phyloP scores from a whole-genome alignment of 352 stramenopile genomes.

The Sclerospora graminicola region DNA sequence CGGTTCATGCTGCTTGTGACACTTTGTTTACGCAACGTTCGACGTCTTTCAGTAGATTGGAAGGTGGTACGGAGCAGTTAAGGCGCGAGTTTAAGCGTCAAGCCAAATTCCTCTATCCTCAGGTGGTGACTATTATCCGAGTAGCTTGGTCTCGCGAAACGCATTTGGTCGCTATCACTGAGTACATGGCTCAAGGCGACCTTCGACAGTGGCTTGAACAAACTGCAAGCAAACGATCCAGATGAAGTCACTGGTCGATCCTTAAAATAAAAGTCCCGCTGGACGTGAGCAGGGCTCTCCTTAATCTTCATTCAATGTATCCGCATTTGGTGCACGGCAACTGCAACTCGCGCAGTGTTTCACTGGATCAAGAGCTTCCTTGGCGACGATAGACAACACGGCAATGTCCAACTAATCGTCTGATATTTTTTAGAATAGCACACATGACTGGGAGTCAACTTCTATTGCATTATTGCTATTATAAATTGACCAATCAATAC shows the following conservation, averaged over 20 bases:
- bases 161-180: constrained; percentile 53
- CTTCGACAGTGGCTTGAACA: constrained; percentile 61
- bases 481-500: no score
- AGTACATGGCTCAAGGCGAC: no score
- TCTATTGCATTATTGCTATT: no score
- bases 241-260: constrained; percentile 41
- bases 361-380: constrained; percentile 79
- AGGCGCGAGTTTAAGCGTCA: no score
- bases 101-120: constrained; percentile 60
- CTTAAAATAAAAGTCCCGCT: constrained; percentile 51
- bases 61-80: constrained; percentile 31
- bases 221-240: constrained; percentile 22
- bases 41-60: no score
- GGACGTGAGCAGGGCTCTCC: constrained; percentile 47
- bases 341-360: constrained; percentile 45
- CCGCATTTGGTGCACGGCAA: no score
- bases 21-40: no score
- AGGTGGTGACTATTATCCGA: constrained; percentile 54
- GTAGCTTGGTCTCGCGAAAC: constrained; percentile 62
- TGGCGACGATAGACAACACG: constrained; percentile 75
- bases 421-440: no score
- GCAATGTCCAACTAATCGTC: constrained; percentile 83
- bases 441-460: no score
- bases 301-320: constrained; percentile 60
- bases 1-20: no score